Conservation (phyloP, 2,329 filamentous ascomycete genomes). For the Fusarium sp. region DNA sequence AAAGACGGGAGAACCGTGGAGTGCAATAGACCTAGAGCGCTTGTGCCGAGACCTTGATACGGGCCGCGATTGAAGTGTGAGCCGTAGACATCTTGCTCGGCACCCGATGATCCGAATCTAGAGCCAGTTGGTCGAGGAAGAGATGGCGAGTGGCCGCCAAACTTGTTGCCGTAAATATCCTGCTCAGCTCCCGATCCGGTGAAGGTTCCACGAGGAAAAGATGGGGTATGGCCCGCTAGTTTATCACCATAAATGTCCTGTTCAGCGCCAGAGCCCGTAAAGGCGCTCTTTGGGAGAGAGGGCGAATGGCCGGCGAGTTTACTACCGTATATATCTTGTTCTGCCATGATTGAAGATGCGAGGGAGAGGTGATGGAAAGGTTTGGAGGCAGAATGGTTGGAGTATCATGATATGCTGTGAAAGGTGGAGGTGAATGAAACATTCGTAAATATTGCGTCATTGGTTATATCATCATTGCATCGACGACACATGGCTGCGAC, state of each 20-base stretch:
- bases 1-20: conserved; percentile 10
- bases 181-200: conserved; percentile 7
- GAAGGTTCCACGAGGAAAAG: background rate
- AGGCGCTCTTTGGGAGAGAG: background rate
- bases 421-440: background rate
- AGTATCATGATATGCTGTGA: conserved; percentile 2
- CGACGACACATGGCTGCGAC: background rate
- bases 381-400: background rate
- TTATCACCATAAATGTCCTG: conserved; percentile 3
- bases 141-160: background rate
- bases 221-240: background rate
- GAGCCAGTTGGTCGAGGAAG: background rate
- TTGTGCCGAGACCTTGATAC: conserved; percentile 7
- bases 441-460: conserved; percentile 28
- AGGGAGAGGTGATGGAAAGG: background rate
- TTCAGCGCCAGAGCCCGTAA: conserved; percentile 1
- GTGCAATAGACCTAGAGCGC: conserved; percentile 8
- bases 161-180: conserved; percentile 1
- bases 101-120: background rate
- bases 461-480: conserved; percentile 28
- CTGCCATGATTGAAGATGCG: conserved; percentile 3
- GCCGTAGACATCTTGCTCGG: conserved; percentile 6
- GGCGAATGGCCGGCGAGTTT: background rate
- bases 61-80: conserved; percentile 14
- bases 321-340: conserved; percentile 3